Evolutionary conservation across 305 asterid species (phyloP).

Genomic region (Solanum hybrid): DNA sequence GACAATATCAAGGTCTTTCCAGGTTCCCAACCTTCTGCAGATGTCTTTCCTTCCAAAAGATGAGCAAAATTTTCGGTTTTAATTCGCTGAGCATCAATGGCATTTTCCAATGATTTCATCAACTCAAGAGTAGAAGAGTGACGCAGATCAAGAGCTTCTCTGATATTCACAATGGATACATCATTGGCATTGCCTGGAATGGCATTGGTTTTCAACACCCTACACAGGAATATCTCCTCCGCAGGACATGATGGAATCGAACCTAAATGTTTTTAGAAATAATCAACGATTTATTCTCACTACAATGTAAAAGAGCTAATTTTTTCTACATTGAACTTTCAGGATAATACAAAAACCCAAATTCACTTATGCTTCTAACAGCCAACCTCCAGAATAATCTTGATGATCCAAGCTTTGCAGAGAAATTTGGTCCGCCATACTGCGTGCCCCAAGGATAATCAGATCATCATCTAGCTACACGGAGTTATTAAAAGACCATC

Average conservation of each 20-base stretch:
- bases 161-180: slow-evolving; percentile 35
- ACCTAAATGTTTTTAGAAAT: slow-evolving; percentile 25
- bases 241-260: slow-evolving; percentile 71
- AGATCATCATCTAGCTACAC: slow-evolving; percentile 70
- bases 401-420: slow-evolving; percentile 42
- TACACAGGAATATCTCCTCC: slow-evolving; percentile 79
- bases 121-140: slow-evolving; percentile 57
- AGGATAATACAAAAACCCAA: neutral
- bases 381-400: slow-evolving; percentile 72
- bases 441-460: slow-evolving; percentile 64
- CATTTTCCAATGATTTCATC: slow-evolving; percentile 65
- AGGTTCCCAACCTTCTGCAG: slow-evolving; percentile 57
- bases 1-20: slow-evolving; percentile 14
- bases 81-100: slow-evolving; percentile 54
- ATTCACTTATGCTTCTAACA: slow-evolving; percentile 3
- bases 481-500: slow-evolving; percentile 8
- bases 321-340: neutral
- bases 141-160: slow-evolving; percentile 59
- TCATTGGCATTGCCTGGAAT: slow-evolving; percentile 28
- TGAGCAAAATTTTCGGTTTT: slow-evolving; percentile 47
- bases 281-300: neutral
- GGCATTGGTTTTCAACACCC: slow-evolving; percentile 46
- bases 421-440: slow-evolving; percentile 50
- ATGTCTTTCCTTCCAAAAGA: slow-evolving; percentile 42
- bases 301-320: neutral